A percentile compares a stretch with the other conserved stretches of the same genome.
phyloP scores from a whole-genome alignment of 257 asterid species.

The Primulina huaijiensis region DNA sequence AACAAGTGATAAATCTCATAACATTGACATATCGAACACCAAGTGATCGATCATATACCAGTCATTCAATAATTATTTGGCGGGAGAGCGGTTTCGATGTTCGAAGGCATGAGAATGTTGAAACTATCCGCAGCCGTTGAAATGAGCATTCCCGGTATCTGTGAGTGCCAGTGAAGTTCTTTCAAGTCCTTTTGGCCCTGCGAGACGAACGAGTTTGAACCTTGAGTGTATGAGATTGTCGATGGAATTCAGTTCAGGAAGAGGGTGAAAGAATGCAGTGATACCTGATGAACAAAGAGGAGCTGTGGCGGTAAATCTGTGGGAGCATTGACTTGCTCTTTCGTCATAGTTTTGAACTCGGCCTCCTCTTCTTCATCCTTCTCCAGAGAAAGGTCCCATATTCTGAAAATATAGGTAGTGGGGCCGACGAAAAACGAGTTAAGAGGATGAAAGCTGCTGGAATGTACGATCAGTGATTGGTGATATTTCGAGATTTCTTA shows the following conservation, averaged over 20 bases:
- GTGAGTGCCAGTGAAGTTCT: conserved; percentile 93
- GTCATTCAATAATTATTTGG: conserved; percentile 31
- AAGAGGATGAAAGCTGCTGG: background rate
- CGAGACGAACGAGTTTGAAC: conserved; percentile 4
- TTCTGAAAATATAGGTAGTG: conserved; percentile 33
- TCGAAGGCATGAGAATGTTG: conserved; percentile 83
- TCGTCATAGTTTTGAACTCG: conserved; percentile 69
- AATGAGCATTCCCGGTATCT: conserved; percentile 85
- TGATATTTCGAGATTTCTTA: conserved; percentile 33
- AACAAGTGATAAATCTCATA: background rate
- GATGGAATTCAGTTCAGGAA: background rate
- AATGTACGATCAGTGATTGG: background rate
- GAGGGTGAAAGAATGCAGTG: background rate
- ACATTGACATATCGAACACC: background rate
- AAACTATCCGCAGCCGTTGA: conserved; percentile 94
- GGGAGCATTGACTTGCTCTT: conserved; percentile 74
- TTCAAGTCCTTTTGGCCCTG: conserved; percentile 98
- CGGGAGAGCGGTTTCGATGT: conserved; percentile 56
- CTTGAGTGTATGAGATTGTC: background rate
- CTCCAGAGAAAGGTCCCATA: conserved; percentile 95
- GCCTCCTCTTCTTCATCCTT: conserved; percentile 96
- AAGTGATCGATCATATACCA: background rate
- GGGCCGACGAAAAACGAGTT: background rate
- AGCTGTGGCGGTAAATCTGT: conserved; percentile 90
- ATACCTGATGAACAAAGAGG: conserved; percentile 95